Evolutionary conservation across 192 early-diverging fungal genomes (phyloP).

Genomic region (Phycomyces nitens): DNA sequence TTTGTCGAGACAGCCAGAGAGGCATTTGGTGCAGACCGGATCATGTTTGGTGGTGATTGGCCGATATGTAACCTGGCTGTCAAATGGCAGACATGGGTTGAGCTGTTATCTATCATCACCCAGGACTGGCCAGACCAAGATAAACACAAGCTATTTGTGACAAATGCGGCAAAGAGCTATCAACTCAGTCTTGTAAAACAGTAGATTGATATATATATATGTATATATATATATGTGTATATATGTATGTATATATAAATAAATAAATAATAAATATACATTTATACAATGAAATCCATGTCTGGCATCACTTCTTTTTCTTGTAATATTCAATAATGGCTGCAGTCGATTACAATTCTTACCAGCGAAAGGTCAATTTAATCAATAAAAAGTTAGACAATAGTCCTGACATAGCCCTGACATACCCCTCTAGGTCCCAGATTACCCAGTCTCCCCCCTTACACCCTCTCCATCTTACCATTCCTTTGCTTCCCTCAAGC

Average conservation of each 20-base stretch:
- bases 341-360: not conserved
- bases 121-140: constrained; percentile 19
- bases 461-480: constrained; percentile 7
- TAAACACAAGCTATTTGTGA: constrained; percentile 26
- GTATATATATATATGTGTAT: too few relatives aligned
- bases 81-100: constrained; percentile 22
- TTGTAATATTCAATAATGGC: too few relatives aligned
- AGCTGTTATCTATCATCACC: constrained; percentile 16
- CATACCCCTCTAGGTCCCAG: not conserved
- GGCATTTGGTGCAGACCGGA: constrained; percentile 30
- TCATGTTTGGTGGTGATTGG: constrained; percentile 36
- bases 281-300: too few relatives aligned
- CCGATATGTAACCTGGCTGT: constrained; percentile 20
- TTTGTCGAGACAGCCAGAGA: constrained; percentile 23
- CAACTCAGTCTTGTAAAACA: not conserved
- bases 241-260: too few relatives aligned
- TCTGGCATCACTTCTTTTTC: too few relatives aligned
- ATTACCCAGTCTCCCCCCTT: not conserved
- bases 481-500: not conserved
- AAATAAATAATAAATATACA: too few relatives aligned
- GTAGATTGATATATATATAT: not conserved
- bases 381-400: not conserved
- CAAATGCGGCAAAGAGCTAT: constrained; percentile 24
- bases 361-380: not conserved
- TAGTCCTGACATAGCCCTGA: too few relatives aligned